Conservation (phyloP, 1,284 basidiomycete species). For the Psilocybe mexicana region DNA sequence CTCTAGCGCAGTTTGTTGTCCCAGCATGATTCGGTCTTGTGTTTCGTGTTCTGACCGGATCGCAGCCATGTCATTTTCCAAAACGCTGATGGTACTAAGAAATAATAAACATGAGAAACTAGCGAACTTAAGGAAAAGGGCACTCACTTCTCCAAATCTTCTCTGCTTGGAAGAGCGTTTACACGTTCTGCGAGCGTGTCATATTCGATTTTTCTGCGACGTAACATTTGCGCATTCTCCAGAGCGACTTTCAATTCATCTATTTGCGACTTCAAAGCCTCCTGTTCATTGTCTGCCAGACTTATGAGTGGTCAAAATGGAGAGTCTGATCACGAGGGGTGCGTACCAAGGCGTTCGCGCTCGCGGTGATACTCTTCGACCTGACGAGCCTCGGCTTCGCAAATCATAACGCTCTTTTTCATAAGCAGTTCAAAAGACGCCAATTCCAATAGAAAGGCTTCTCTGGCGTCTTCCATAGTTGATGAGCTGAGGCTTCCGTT, state of each 20-base stretch:
- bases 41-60: slow-evolving; percentile 73
- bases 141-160: slow-evolving; percentile 70
- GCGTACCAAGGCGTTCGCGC: slow-evolving; percentile 66
- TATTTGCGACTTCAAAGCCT: slow-evolving; percentile 64
- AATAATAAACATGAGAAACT: too few relatives aligned
- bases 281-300: slow-evolving; percentile 65
- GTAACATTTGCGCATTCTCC: slow-evolving; percentile 74
- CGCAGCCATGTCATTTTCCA: slow-evolving; percentile 77
- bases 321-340: slow-evolving; percentile 10
- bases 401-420: slow-evolving; percentile 76
- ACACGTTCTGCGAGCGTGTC: slow-evolving; percentile 80
- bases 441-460: slow-evolving; percentile 75
- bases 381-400: slow-evolving; percentile 78
- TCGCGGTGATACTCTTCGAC: slow-evolving; percentile 79
- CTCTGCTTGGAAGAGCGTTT: slow-evolving; percentile 71
- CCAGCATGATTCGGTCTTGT: slow-evolving; percentile 63
- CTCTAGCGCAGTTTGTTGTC: slow-evolving; percentile 69
- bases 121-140: not conserved
- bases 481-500: slow-evolving; percentile 33
- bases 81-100: slow-evolving; percentile 59
- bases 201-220: slow-evolving; percentile 79
- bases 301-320: slow-evolving; percentile 3
- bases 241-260: slow-evolving; percentile 71
- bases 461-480: slow-evolving; percentile 67
- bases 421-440: slow-evolving; percentile 71